Conservation (phyloP, 495 filamentous ascomycete species). For the Astrocystis sublimbata region DNA sequence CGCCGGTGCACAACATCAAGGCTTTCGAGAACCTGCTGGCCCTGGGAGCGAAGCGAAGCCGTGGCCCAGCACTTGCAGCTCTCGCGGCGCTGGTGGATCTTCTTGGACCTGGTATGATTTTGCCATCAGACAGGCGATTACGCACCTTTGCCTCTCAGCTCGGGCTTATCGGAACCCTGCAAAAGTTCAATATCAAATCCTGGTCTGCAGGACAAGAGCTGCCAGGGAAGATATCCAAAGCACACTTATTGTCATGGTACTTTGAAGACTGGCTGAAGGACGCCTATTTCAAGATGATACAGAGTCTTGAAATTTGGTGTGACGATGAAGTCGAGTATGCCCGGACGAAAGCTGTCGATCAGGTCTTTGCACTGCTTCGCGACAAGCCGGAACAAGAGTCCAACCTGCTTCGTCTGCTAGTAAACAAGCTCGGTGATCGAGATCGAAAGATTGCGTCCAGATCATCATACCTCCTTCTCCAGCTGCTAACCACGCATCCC, state of each 20-base stretch:
- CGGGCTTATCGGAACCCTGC: constrained; percentile 66
- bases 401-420: constrained; percentile 84
- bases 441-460: constrained; percentile 93
- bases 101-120: constrained; percentile 78
- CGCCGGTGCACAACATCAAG: constrained; percentile 87
- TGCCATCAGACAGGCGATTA: constrained; percentile 81
- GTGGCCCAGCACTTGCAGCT: constrained; percentile 91
- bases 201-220: constrained; percentile 70
- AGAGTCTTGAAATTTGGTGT: constrained; percentile 86
- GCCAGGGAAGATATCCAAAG: constrained; percentile 66
- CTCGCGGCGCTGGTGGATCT: constrained; percentile 91
- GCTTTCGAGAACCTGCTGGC: constrained; percentile 78
- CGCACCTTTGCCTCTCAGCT: constrained; percentile 79
- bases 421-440: constrained; percentile 94
- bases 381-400: constrained; percentile 98
- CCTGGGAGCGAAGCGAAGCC: constrained; percentile 83
- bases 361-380: constrained; percentile 84
- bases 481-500: constrained; percentile 83
- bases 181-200: constrained; percentile 49
- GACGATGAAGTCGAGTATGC: constrained; percentile 93
- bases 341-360: constrained; percentile 78
- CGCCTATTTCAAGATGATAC: constrained; percentile 86
- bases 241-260: constrained; percentile 83
- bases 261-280: constrained; percentile 94
- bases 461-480: constrained; percentile 87